These are phyloP conservation scores for Cryptococcus sp. DNA, from an alignment of 1,284 basidiomycete species.

Conservation along the genomic window DNA sequence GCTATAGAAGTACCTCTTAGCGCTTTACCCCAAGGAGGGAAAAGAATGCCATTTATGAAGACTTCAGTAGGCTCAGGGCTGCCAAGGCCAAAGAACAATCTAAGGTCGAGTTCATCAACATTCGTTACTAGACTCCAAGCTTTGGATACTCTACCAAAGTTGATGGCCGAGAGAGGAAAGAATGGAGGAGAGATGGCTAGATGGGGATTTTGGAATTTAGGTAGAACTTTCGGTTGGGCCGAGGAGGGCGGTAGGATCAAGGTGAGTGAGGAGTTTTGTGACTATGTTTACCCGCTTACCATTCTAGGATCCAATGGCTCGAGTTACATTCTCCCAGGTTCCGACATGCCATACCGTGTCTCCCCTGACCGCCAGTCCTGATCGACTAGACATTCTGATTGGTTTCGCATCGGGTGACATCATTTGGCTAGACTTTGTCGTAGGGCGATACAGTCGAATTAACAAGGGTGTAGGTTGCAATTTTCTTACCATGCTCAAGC, in stretches of 20 bases:
- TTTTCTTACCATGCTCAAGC: background rate
- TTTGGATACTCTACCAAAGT: conserved; percentile 68
- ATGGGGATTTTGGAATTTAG: conserved; percentile 76
- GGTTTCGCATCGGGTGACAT: conserved; percentile 91
- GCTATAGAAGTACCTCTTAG: conserved; percentile 19
- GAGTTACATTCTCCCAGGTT: conserved; percentile 76
- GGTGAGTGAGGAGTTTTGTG: conserved; percentile 50
- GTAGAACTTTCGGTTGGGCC: conserved; percentile 74
- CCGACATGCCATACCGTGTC: conserved; percentile 90
- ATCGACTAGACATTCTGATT: conserved; percentile 81
- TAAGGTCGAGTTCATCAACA: conserved; percentile 78
- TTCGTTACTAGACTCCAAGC: conserved; percentile 82
- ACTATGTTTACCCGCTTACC: background rate
- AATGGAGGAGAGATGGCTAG: conserved; percentile 70
- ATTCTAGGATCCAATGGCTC: conserved; percentile 71
- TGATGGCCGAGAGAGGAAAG: conserved; percentile 61
- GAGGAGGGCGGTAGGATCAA: conserved; percentile 73
- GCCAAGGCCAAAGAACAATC: conserved; percentile 76
- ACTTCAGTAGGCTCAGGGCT: conserved; percentile 10
- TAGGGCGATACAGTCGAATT: conserved; percentile 70
- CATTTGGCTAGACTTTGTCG: conserved; percentile 76
- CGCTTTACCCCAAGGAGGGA: conserved; percentile 15
- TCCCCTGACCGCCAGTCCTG: conserved; percentile 56
- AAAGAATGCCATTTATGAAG: conserved; percentile 20
- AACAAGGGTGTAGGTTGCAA: conserved; percentile 71